phyloP scores from a whole-genome alignment of 176 grass and related monocot species.

The Pharus latifolius region DNA sequence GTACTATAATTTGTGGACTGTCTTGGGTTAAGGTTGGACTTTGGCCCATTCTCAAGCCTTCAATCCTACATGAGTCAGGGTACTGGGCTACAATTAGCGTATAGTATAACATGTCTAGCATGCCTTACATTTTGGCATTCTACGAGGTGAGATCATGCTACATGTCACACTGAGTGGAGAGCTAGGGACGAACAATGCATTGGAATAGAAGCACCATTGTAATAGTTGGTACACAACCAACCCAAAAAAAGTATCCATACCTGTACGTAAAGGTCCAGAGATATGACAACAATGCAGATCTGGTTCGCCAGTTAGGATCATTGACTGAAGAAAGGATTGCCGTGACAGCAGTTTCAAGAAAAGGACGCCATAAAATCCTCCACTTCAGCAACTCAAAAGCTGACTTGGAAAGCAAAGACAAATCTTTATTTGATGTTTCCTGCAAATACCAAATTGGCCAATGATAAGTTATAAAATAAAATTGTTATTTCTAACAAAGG shows the following conservation, averaged over 20 bases:
- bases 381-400: conserved; percentile 91
- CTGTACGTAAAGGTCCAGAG: conserved; percentile 89
- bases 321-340: conserved; percentile 61
- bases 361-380: conserved; percentile 55
- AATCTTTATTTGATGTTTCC: conserved; percentile 97
- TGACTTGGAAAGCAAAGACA: conserved; percentile 82
- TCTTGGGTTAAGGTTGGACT: too few species aligned
- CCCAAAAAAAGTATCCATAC: conserved; percentile 20
- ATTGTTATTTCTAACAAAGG: neutral
- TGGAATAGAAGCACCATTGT: neutral
- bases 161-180: neutral
- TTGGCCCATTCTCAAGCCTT: too few species aligned
- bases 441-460: conserved; percentile 11
- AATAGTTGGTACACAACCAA: neutral
- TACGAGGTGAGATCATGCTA: neutral
- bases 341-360: conserved; percentile 65
- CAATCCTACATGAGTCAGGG: too few species aligned
- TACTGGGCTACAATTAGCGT: too few species aligned
- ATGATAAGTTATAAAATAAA: neutral
- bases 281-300: conserved; percentile 77
- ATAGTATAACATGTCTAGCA: neutral
- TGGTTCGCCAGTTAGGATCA: conserved; percentile 87
- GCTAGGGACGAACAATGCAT: neutral
- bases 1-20: too few species aligned
- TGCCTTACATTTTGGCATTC: neutral